phyloP scores from a whole-genome alignment of 2,329 filamentous ascomycete species.

The Fusarium bulbicola region DNA sequence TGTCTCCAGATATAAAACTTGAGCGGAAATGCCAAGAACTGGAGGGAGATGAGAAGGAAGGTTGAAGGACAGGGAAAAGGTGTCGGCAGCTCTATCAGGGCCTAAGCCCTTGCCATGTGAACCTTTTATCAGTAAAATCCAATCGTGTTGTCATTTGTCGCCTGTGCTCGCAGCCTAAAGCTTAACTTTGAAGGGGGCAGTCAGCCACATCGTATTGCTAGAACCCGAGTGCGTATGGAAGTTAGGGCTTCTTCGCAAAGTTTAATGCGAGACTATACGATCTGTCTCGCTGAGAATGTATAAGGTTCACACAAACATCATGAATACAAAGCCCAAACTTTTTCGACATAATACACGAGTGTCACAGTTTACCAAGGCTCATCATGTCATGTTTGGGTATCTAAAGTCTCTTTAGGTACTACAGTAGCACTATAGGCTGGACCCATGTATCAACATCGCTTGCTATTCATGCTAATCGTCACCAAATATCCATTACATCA shows the following conservation, averaged over 20 bases:
- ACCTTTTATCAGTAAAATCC: too few species aligned
- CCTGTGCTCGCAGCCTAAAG: too few species aligned
- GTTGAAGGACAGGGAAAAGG: too few species aligned
- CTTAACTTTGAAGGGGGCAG: too few species aligned
- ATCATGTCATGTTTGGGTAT: not conserved
- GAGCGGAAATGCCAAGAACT: too few species aligned
- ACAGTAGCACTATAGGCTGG: not conserved
- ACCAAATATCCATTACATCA: not conserved
- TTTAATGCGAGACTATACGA: accelerated
- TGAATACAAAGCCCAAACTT: not conserved
- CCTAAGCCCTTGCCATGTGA: too few species aligned
- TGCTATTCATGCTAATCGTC: not conserved
- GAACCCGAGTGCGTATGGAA: not conserved
- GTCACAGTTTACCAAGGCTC: not conserved
- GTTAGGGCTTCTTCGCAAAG: not conserved
- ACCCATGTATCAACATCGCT: not conserved
- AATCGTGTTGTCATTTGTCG: too few species aligned
- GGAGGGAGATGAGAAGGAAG: too few species aligned
- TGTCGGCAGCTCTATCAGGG: too few species aligned
- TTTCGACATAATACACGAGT: accelerated
- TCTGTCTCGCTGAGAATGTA: not conserved
- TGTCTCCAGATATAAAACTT: too few species aligned
- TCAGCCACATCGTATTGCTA: not conserved
- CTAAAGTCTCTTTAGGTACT: not conserved
- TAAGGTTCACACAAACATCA: not conserved